Conservation (phyloP, 306 rosid genomes). For the Dalbergia oliveri region DNA sequence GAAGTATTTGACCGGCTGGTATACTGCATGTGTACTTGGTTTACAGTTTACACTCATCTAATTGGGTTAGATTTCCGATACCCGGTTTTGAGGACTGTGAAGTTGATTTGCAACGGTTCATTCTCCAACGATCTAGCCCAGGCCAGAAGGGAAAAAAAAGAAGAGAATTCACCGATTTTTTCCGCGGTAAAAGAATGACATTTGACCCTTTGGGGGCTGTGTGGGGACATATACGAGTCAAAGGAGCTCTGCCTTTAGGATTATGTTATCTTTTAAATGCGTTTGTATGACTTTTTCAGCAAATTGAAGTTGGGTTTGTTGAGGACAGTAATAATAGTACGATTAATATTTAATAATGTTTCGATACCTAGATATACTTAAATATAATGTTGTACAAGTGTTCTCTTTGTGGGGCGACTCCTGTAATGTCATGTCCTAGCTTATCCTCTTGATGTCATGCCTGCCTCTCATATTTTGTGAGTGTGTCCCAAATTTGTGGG, state of each 20-base stretch:
- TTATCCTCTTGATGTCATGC: conserved; percentile 44
- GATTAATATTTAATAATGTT: background rate
- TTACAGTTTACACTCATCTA: background rate
- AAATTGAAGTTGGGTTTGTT: conserved; percentile 35
- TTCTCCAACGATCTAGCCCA: background rate
- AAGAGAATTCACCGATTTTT: conserved; percentile 3
- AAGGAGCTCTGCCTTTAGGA: conserved; percentile 21
- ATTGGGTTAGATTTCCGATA: conserved; percentile 7
- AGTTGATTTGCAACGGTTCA: conserved; percentile 6
- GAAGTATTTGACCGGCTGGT: background rate
- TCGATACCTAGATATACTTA: background rate
- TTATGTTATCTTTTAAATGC: conserved; percentile 23
- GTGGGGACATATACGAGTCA: conserved; percentile 44
- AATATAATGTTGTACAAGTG: background rate
- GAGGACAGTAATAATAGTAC: conserved; percentile 36
- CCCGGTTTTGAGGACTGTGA: background rate
- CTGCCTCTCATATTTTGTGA: background rate
- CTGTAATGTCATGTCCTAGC: conserved; percentile 43
- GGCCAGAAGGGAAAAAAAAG: background rate
- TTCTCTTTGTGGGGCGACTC: background rate
- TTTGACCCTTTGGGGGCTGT: conserved; percentile 8
- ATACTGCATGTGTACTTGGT: background rate
- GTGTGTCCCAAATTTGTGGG: too few relatives aligned
- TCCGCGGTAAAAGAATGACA: background rate
- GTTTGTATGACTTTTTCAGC: conserved; percentile 42